Base-by-base conservation (phyloP, 148 eudicot genomes). In the Salicornia ramosissima region DNA sequence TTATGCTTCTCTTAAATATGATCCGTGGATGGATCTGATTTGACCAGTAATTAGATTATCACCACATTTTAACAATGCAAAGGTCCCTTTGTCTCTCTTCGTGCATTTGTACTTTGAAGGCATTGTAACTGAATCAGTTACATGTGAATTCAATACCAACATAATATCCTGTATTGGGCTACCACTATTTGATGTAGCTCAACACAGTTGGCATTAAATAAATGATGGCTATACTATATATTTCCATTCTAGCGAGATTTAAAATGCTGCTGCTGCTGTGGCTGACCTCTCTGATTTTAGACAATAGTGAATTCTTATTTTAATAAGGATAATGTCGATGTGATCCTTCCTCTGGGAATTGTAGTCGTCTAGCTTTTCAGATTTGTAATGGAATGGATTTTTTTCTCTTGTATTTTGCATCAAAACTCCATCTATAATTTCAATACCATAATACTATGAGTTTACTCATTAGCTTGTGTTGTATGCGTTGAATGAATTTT, bases 261-360 rank as follows among this genome's bases (percentile, higher is more conserved):
- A 3, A 61, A 68, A 24, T 7, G 19, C 51, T 34, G 43, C 15
- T 40, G 28, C 36, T 18, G 54, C 61, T 24, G 36, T 39, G 4
- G 6, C 21, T 29, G 36, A 57, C 21, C 40, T 36, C 50, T 54
- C 43, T 47, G 2, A 18, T 22, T 34, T 13, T 21, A 40, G 33
- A 34, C 12, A 28, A 18, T 18, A 45, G 10, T 47, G n/a, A n/a
- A n/a, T n/a, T n/a, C n/a, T n/a, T n/a, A n/a, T n/a, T n/a, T n/a
- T n/a, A 5, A 33, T 45, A 70, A 59, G 21, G 18, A 51, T 25
- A 33, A 71, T 31, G 47, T 49, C 50, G 26, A 50, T 50, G 50
- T 24, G 11, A 61, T 43, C 54, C 31, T 47, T 29, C 56, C 36
- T 58, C 33, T 71, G 34, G 49, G 67, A 64, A 19, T 69, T 16